Conservation (phyloP, 2,329 filamentous ascomycete genomes). For the Pyricularia pennisetigena region DNA sequence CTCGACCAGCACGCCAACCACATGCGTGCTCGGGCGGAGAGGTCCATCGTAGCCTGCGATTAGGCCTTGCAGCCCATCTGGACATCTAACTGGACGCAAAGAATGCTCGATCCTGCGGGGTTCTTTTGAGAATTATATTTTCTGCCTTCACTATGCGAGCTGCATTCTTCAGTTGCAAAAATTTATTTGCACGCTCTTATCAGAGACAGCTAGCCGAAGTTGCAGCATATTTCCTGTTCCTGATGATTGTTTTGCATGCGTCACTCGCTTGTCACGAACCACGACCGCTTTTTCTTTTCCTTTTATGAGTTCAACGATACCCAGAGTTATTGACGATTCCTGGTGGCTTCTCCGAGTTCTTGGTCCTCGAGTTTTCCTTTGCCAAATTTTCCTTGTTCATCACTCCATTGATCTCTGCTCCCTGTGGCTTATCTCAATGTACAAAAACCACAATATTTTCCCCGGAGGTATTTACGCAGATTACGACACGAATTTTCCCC, state of each 20-base stretch:
- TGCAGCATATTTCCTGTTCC: not conserved
- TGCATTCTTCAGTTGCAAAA: not conserved
- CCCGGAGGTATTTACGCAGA: not conserved
- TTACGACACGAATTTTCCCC: not conserved
- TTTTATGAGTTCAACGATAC: not conserved
- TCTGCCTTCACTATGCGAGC: not conserved
- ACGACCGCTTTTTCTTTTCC: not conserved
- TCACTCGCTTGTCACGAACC: not conserved
- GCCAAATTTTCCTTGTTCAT: not conserved
- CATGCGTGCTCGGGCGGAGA: conserved; percentile 41
- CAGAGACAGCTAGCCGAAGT: not conserved
- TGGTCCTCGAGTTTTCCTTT: not conserved
- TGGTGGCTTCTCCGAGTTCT: not conserved
- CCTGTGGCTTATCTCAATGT: not conserved
- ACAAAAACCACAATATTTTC: not conserved
- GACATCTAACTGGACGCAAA: not conserved
- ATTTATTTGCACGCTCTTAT: not conserved
- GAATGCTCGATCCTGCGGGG: not conserved
- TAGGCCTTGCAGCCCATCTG: conserved; percentile 8
- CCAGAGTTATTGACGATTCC: not conserved
- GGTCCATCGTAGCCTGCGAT: conserved; percentile 33
- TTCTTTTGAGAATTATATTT: not conserved
- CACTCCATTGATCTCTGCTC: not conserved
- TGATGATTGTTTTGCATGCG: not conserved
- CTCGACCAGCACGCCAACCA: conserved; percentile 44